Percentiles rank a stretch among this genome's conserved stretches.
Evolutionary conservation across 768 basidiomycete species (phyloP).

Genomic region (Chiua virens): DNA sequence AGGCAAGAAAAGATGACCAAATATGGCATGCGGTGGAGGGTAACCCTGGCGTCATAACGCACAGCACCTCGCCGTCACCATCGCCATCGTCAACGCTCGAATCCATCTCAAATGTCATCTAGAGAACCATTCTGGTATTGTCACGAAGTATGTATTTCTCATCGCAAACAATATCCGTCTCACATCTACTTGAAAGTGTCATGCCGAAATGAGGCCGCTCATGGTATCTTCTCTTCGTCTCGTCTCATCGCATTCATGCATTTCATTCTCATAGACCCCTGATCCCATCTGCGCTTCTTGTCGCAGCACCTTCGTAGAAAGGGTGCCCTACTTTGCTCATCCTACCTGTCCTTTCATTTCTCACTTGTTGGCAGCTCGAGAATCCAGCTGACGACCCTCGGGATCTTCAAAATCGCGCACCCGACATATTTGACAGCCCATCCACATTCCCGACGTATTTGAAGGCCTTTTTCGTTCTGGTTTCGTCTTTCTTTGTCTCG

Average conservation of each 20-base stretch:
- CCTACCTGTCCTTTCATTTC: not conserved
- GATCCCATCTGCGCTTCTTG: conserved; percentile 85
- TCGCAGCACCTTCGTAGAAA: conserved; percentile 80
- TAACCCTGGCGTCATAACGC: conserved; percentile 10
- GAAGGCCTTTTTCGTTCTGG: conserved; percentile 50
- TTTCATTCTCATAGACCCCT: conserved; percentile 51
- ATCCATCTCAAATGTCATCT: conserved; percentile 52
- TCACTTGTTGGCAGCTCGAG: conserved; percentile 56
- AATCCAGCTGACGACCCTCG: conserved; percentile 76
- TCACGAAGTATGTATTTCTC: conserved; percentile 51
- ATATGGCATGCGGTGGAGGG: not conserved
- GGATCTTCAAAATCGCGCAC: conserved; percentile 47
- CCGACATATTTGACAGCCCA: conserved; percentile 25
- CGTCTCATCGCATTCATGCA: not conserved
- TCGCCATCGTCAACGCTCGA: conserved; percentile 6
- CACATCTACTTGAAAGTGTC: conserved; percentile 54
- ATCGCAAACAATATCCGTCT: conserved; percentile 6
- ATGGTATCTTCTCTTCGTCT: conserved; percentile 53
- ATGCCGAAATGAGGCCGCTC: conserved; percentile 84
- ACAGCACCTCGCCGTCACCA: not conserved
- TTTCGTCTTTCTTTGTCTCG: conserved; percentile 10
- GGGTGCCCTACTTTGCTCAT: conserved; percentile 39
- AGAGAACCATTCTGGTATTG: conserved; percentile 80
- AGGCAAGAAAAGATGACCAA: too few species aligned
- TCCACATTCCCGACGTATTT: conserved; percentile 39